These are phyloP conservation scores for Hygrophorus pudorinus DNA, from an alignment of 768 basidiomycete species.

Conservation along the genomic window DNA sequence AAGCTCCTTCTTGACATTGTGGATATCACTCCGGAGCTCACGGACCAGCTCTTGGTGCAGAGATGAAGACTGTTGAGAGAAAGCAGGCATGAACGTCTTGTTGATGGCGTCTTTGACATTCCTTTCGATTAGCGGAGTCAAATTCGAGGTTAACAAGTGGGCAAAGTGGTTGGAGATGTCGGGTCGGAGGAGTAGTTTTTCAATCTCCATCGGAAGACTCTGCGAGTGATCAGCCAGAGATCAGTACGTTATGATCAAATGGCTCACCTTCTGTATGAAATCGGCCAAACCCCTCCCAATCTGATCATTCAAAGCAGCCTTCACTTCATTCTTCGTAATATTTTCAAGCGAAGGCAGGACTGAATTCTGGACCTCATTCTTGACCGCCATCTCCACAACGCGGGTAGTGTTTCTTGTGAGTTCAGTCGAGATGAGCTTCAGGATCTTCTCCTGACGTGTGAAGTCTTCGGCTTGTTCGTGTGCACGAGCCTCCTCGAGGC, in stretches of 20 bases:
- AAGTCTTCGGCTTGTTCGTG: slow-evolving; percentile 77
- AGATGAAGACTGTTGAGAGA: slow-evolving; percentile 59
- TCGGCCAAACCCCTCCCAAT: slow-evolving; percentile 66
- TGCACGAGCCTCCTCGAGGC: slow-evolving; percentile 70
- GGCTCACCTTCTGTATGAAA: slow-evolving; percentile 60
- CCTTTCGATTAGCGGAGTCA: slow-evolving; percentile 70
- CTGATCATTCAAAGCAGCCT: slow-evolving; percentile 66
- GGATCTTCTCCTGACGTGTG: slow-evolving; percentile 77
- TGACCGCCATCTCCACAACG: slow-evolving; percentile 84
- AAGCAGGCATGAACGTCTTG: slow-evolving; percentile 66
- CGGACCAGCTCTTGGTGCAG: slow-evolving; percentile 76
- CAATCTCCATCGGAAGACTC: slow-evolving; percentile 72
- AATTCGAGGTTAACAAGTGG: slow-evolving; percentile 56
- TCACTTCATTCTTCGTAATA: slow-evolving; percentile 77
- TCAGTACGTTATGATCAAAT: slow-evolving; percentile 8
- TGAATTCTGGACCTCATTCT: slow-evolving; percentile 74
- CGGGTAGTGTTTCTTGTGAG: slow-evolving; percentile 81
- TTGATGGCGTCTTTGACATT: slow-evolving; percentile 74
- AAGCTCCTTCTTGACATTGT: slow-evolving; percentile 70
- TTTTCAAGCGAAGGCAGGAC: slow-evolving; percentile 75
- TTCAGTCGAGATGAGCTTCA: slow-evolving; percentile 81
- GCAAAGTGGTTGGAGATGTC: slow-evolving; percentile 73
- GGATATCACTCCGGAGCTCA: slow-evolving; percentile 67
- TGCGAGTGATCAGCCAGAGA: slow-evolving; percentile 17
- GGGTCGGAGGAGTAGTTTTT: slow-evolving; percentile 65